Conservation (phyloP, 2,329 filamentous ascomycete species). For the Aspergillus sp. region DNA sequence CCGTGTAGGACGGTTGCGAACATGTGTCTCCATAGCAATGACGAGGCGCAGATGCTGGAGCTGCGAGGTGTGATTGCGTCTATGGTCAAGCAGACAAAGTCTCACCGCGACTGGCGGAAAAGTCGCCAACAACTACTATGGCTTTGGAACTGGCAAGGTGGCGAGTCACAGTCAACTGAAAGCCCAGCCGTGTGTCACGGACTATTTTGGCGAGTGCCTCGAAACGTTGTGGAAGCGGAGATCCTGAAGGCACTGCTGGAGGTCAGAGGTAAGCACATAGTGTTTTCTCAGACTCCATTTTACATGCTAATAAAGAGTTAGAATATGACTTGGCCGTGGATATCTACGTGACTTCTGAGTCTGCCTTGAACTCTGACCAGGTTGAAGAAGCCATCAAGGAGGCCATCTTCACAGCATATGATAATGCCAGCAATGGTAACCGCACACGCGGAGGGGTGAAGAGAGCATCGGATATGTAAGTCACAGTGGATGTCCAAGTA, state of each 20-base stretch:
- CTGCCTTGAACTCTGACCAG: slow-evolving; percentile 41
- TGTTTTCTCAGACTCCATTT: neutral
- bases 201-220: slow-evolving; percentile 49
- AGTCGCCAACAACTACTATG: slow-evolving; percentile 55
- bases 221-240: slow-evolving; percentile 53
- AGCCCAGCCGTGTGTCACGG: slow-evolving; percentile 37
- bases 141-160: slow-evolving; percentile 58
- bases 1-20: slow-evolving; percentile 41
- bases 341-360: slow-evolving; percentile 34
- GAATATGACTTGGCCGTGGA: slow-evolving; percentile 42
- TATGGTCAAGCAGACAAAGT: slow-evolving; percentile 41
- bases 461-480: slow-evolving; percentile 56
- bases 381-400: slow-evolving; percentile 53
- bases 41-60: slow-evolving; percentile 52
- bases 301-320: slow-evolving; percentile 19
- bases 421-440: slow-evolving; percentile 66
- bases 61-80: slow-evolving; percentile 53
- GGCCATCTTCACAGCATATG: slow-evolving; percentile 56
- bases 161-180: slow-evolving; percentile 16
- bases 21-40: slow-evolving; percentile 52
- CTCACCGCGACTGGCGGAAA: slow-evolving; percentile 48
- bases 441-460: slow-evolving; percentile 61
- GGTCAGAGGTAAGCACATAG: slow-evolving; percentile 35
- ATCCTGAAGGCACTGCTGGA: slow-evolving; percentile 55
- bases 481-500: slow-evolving; percentile 3